Percentiles rank a stretch among this genome's conserved stretches.
phyloP scores from a whole-genome alignment of 2,329 filamentous ascomycete species.

The Fusarium pininemorale region DNA sequence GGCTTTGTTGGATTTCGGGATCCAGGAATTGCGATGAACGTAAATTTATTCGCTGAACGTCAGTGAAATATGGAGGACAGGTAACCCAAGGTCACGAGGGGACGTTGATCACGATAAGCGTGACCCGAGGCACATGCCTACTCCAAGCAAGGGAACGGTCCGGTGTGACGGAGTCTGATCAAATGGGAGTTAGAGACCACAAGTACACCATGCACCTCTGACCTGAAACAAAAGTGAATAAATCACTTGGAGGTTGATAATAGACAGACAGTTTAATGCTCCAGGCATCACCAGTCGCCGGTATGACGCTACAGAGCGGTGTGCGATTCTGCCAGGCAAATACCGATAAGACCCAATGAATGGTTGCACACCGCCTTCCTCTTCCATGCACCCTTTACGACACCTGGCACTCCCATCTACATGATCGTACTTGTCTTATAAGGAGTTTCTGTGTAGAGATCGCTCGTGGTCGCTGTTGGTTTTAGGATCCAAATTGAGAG shows the following conservation, averaged over 20 bases:
- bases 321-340: conserved; percentile 40
- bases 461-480: background rate
- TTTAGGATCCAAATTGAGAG: background rate
- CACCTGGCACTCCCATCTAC: conserved; percentile 35
- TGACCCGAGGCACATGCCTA: conserved; percentile 39
- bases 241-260: conserved; percentile 5
- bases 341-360: conserved; percentile 25
- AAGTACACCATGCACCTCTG: background rate
- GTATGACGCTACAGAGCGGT: conserved; percentile 44
- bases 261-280: conserved; percentile 2
- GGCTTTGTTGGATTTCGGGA: background rate
- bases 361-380: conserved; percentile 37
- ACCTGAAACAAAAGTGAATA: background rate
- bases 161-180: background rate
- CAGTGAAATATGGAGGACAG: conserved; percentile 5
- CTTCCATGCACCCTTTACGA: conserved; percentile 32
- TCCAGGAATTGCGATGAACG: background rate
- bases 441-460: background rate
- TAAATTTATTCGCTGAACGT: background rate
- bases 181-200: background rate
- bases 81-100: conserved; percentile 31
- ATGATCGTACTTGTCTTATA: conserved; percentile 6
- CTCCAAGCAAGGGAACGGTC: background rate
- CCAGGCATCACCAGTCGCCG: conserved; percentile 38
- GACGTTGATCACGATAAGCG: conserved; percentile 36